These are phyloP conservation scores for Ceratocystis albifundus DNA, from an alignment of 2,329 filamentous ascomycete species.

Conservation along the genomic window DNA sequence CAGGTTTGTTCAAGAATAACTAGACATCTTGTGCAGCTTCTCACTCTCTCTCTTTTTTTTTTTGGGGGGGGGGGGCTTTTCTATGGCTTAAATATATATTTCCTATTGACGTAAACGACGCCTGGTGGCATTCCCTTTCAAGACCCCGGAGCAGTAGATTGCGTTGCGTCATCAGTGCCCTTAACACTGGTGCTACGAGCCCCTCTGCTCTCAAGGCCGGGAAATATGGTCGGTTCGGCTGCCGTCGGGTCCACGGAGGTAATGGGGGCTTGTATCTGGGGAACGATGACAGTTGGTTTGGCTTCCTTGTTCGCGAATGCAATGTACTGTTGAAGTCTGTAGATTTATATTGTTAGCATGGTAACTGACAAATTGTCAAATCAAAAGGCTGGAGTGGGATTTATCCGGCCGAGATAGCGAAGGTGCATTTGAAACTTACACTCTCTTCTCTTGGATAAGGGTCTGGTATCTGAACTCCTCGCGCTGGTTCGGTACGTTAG, in stretches of 20 bases:
- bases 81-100: not conserved
- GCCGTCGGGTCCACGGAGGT: constrained; percentile 2
- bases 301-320: constrained; percentile 18
- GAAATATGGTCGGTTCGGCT: constrained; percentile 56
- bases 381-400: not conserved
- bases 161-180: not conserved
- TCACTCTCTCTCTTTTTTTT: too few relatives aligned
- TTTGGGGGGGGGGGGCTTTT: not conserved
- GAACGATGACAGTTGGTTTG: not conserved
- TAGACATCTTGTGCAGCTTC: too few relatives aligned
- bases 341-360: not conserved
- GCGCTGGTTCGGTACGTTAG: constrained; percentile 86
- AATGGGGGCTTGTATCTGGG: not conserved
- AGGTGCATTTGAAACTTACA: constrained; percentile 46
- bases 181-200: constrained; percentile 34
- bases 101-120: not conserved
- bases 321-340: constrained; percentile 23
- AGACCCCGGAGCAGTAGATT: not conserved
- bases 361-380: not conserved
- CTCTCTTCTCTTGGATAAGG: constrained; percentile 65
- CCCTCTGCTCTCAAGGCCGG: constrained; percentile 51
- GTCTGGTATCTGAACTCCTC: constrained; percentile 86
- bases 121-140: not conserved
- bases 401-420: not conserved
- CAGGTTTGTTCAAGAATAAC: too few relatives aligned